phyloP scores from a whole-genome alignment of 768 basidiomycete genomes.

The Phanerodontia chrysosporium region DNA sequence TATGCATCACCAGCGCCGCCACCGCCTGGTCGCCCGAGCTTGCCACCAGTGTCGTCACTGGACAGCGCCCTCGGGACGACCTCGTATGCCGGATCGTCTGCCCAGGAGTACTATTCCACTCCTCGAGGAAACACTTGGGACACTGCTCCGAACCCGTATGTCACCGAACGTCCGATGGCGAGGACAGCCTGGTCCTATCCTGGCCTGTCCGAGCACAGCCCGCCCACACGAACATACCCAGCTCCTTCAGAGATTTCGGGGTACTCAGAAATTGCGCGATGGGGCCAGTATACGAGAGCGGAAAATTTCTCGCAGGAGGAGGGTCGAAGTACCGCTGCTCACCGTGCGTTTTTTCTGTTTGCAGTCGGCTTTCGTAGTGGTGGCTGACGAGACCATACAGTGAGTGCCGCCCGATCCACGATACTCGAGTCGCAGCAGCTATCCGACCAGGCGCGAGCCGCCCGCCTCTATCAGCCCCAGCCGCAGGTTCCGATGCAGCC shows the following conservation, averaged over 20 bases:
- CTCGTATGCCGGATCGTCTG: neutral
- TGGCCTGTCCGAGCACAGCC: neutral
- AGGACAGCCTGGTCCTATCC: neutral
- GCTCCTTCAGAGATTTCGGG: neutral
- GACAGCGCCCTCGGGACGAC: neutral
- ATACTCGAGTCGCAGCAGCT: neutral
- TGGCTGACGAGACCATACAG: neutral
- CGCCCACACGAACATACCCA: neutral
- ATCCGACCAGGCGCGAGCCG: neutral
- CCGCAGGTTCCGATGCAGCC: neutral
- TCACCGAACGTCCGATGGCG: neutral
- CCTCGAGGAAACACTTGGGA: neutral
- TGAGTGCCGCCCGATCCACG: slow-evolving; percentile 6
- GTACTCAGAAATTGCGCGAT: neutral
- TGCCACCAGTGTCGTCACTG: neutral
- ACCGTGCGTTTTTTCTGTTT: neutral
- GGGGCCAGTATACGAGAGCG: neutral
- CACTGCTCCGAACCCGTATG: neutral
- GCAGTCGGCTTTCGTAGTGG: neutral
- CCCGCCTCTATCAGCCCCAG: neutral
- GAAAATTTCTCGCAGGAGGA: neutral
- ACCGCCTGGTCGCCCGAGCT: neutral
- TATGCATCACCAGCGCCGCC: neutral
- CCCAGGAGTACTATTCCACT: neutral
- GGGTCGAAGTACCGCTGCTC: neutral